phyloP scores from a whole-genome alignment of 1,284 basidiomycete species.

The Ganoderma resinaceum region DNA sequence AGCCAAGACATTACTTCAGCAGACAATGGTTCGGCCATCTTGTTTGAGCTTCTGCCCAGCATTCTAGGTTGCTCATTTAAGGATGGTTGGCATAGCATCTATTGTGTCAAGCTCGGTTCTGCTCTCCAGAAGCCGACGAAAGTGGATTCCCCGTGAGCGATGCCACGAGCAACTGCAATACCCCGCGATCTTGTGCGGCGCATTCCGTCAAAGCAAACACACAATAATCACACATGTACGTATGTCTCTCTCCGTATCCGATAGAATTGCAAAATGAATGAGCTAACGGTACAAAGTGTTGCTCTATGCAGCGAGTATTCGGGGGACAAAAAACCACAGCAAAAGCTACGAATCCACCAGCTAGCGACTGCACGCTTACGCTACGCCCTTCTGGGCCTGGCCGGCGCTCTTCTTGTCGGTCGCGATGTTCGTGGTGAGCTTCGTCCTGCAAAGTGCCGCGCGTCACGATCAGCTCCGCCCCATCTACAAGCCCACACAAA shows the following conservation, averaged over 20 bases:
- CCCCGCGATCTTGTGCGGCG: neutral
- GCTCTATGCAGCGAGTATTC: slow-evolving; percentile 26
- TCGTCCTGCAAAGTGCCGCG: slow-evolving; percentile 25
- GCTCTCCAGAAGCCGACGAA: neutral
- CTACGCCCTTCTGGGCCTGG: slow-evolving; percentile 42
- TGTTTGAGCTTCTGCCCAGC: neutral
- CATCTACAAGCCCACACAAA: neutral
- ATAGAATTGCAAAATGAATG: slow-evolving; percentile 24
- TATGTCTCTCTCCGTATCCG: slow-evolving; percentile 25
- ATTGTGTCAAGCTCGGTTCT: neutral
- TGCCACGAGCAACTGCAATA: neutral
- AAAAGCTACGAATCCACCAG: neutral
- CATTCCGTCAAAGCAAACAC: neutral
- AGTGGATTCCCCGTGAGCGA: neutral
- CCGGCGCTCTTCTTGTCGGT: slow-evolving; percentile 46
- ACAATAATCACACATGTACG: neutral
- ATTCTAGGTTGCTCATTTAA: too few species aligned
- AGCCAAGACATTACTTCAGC: neutral
- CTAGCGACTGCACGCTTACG: slow-evolving; percentile 14
- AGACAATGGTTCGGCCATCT: neutral
- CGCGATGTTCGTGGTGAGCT: slow-evolving; percentile 47
- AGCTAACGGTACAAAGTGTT: slow-evolving; percentile 31
- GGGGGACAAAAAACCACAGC: slow-evolving; percentile 19
- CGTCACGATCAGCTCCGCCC: neutral
- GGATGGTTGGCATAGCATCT: neutral